These are phyloP conservation scores for Orbilia javanica DNA, from an alignment of 2,329 filamentous ascomycete species.

Conservation along the genomic window DNA sequence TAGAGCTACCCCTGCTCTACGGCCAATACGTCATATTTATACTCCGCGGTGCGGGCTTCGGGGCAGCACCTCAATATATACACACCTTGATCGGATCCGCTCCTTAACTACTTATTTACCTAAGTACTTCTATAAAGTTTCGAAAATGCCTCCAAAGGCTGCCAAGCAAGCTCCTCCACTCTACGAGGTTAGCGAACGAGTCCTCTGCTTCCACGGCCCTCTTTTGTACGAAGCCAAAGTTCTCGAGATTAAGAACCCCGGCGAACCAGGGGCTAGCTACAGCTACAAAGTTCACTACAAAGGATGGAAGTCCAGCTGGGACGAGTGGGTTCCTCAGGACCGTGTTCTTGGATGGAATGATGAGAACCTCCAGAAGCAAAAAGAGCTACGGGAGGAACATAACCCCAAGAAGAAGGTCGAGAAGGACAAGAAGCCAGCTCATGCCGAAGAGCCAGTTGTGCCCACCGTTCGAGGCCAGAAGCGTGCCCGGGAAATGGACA, in stretches of 20 bases:
- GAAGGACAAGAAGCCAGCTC: conserved; percentile 62
- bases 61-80: not conserved
- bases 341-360: conserved; percentile 93
- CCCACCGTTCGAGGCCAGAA: conserved; percentile 73
- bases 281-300: conserved; percentile 98
- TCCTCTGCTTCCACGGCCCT: conserved; percentile 96
- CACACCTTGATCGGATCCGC: conserved; percentile 3
- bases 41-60: not conserved
- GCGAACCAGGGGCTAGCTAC: conserved; percentile 65
- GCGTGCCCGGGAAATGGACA: conserved; percentile 81
- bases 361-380: conserved; percentile 75
- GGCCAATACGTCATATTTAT: not conserved
- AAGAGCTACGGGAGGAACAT: conserved; percentile 73
- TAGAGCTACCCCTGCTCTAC: not conserved
- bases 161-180: conserved; percentile 67
- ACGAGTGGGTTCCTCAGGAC: conserved; percentile 96
- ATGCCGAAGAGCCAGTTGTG: conserved; percentile 60
- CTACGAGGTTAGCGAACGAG: conserved; percentile 84
- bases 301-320: conserved; percentile 99
- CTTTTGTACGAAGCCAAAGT: conserved; percentile 98
- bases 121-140: not conserved
- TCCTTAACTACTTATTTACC: not conserved
- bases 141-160: conserved; percentile 63
- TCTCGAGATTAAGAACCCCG: conserved; percentile 78
- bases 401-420: conserved; percentile 63